A percentile compares a stretch with the other conserved stretches of the same genome.
These are phyloP conservation scores for Zymoseptoria pseudotritici DNA, from an alignment of 2,329 filamentous ascomycete genomes.

Conservation along the genomic window DNA sequence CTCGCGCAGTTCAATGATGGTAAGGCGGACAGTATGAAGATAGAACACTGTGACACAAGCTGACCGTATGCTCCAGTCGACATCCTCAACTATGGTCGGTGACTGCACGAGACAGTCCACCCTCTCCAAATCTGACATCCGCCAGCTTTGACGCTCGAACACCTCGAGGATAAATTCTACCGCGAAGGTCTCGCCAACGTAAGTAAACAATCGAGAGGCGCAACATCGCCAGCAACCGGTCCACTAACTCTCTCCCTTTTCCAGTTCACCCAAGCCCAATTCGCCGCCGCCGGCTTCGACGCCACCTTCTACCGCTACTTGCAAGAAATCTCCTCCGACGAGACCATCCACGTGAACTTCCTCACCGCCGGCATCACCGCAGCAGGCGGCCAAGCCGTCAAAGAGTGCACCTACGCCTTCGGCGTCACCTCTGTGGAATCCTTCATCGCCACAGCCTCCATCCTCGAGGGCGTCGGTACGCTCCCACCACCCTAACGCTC, in stretches of 20 bases:
- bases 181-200: conserved; percentile 35
- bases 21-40: neutral
- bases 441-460: conserved; percentile 46
- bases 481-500: neutral
- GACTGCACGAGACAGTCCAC: neutral
- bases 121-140: neutral
- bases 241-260: conserved; percentile 11
- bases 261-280: conserved; percentile 4
- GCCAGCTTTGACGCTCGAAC: conserved; percentile 35
- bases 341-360: conserved; percentile 50
- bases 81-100: conserved; percentile 31
- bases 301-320: conserved; percentile 51
- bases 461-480: conserved; percentile 49
- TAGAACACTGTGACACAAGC: neutral
- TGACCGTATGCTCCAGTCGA: conserved; percentile 1
- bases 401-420: conserved; percentile 47
- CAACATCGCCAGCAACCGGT: conserved; percentile 21
- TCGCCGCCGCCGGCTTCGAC: conserved; percentile 25
- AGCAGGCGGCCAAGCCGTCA: conserved; percentile 46
- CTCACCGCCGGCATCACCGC: conserved; percentile 39
- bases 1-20: conserved; percentile 2
- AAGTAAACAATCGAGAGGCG: neutral
- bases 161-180: conserved; percentile 56
- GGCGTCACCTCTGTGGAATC: conserved; percentile 33
- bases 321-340: conserved; percentile 49